phyloP scores from a whole-genome alignment of 352 stramenopile species.

The Sclerospora graminicola region DNA sequence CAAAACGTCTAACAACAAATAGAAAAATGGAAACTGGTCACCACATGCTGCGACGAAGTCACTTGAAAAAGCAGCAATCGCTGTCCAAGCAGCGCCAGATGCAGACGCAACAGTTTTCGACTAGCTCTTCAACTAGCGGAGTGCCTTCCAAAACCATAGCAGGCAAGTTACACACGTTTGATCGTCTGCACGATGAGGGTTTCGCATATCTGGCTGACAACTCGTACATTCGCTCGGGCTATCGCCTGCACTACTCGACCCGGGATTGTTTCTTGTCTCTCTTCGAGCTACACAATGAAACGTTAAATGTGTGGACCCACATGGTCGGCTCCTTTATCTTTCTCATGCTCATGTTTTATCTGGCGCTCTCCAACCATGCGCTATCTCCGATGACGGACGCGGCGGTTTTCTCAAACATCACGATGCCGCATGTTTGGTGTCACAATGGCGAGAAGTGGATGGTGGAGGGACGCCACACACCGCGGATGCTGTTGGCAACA shows the following conservation, averaged over 20 bases:
- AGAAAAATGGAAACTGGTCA: constrained; percentile 30
- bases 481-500: constrained; percentile 31
- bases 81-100: constrained; percentile 3
- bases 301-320: constrained; percentile 84
- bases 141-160: background rate
- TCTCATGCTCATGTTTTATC: constrained; percentile 61
- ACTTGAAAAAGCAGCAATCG: constrained; percentile 9
- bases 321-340: constrained; percentile 83
- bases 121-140: background rate
- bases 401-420: constrained; percentile 5
- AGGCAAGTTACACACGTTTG: constrained; percentile 53
- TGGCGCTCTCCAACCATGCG: constrained; percentile 44
- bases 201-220: constrained; percentile 79
- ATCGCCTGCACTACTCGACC: constrained; percentile 76
- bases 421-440: constrained; percentile 23
- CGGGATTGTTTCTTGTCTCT: constrained; percentile 68
- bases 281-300: constrained; percentile 86
- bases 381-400: constrained; percentile 14
- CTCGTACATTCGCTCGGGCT: constrained; percentile 81
- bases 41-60: constrained; percentile 29
- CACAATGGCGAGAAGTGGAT: constrained; percentile 25
- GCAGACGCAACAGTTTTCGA: background rate
- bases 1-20: constrained; percentile 12
- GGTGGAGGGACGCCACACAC: constrained; percentile 35
- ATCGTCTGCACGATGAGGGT: constrained; percentile 65